Base-by-base conservation (phyloP, 2,329 filamentous ascomycete genomes). In the Aspergillus felis region DNA sequence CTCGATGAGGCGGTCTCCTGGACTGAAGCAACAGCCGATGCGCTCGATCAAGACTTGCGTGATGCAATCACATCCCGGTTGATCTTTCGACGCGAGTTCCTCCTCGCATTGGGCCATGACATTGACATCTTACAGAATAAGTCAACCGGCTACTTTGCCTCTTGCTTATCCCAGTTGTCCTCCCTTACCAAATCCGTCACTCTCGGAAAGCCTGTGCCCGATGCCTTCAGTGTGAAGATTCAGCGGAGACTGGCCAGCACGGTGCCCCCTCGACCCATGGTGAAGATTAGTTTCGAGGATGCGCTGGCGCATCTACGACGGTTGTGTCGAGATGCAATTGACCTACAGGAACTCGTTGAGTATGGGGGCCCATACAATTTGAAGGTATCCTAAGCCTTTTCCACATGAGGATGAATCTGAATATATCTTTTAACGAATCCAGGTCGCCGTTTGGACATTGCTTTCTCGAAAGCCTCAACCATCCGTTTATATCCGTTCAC, bases 221-320 rank as follows among this genome's bases (percentile, higher is more conserved):
- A 87, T n/a, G 86, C 92, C 0, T 97, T 97, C 72, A 97, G 91
- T 66, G 85, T 86, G 25, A 96, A 96, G 70, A 82, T 97, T 41
- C 94, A 99, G 70, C 84, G 92, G n/a, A 89, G 89, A 61, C 81
- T 99, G 32, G 92, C 94, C 0, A 97, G 92, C 64, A 97, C 92
- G 0, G 92, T 97, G 66, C 94, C 94, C 3, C 94, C 94, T 7
- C 84, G 93, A 8, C 92, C 93, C 0, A 93, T 97, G 65, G 90
- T 97, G 10, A 82, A 91, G 54, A 71, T 92, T 2, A 84, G 83
- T 27, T 88, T 90, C 64, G 83, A 87, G 14, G 87, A 91, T 66
- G 89, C 92, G 0, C 83, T 88, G 61, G 76, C 76, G 22, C 87
- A 90, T 64, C 81, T 97, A 61, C 82, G 82, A 56, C 84, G 86